Conservation (phyloP, 805 yeast species). For the Torulaspora quercuum region DNA sequence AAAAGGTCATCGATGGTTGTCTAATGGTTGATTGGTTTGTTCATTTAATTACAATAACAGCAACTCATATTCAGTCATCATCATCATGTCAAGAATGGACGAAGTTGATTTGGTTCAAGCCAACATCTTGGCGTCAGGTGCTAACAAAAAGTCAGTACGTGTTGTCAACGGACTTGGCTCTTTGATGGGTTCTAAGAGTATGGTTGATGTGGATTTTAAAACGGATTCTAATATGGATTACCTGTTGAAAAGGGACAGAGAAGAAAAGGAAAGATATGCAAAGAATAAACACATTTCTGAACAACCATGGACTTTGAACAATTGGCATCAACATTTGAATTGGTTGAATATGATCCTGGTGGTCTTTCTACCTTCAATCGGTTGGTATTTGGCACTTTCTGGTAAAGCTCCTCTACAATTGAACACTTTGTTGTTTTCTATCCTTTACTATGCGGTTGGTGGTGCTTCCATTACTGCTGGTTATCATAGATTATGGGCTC, state of each 20-base stretch:
- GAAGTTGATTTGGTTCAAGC: constrained; percentile 63
- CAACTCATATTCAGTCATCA: no score
- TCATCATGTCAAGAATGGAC: constrained; percentile 16
- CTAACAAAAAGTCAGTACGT: constrained; percentile 64
- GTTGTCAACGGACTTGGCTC: constrained; percentile 78
- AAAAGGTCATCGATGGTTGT: constrained; percentile 1
- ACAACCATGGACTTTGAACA: constrained; percentile 68
- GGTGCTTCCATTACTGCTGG: constrained; percentile 83
- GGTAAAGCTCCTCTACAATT: constrained; percentile 45
- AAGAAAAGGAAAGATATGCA: constrained; percentile 41
- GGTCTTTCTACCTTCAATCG: constrained; percentile 54
- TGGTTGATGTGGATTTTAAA: constrained; percentile 60
- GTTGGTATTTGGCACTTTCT: constrained; percentile 44
- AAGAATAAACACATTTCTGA: constrained; percentile 60
- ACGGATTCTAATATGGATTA: constrained; percentile 41
- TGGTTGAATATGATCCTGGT: constrained; percentile 74
- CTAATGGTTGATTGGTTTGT: no score
- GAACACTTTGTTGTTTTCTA: constrained; percentile 47
- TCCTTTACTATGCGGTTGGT: constrained; percentile 52
- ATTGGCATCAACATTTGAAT: constrained; percentile 73
- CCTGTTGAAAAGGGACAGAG: constrained; percentile 44
- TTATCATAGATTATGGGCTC: constrained; percentile 77
- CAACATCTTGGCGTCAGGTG: constrained; percentile 78
- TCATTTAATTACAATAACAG: no score
- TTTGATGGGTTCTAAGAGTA: constrained; percentile 76